phyloP scores from a whole-genome alignment of 192 early-diverging fungal genomes.

The Rhizoclosmatium sp. region DNA sequence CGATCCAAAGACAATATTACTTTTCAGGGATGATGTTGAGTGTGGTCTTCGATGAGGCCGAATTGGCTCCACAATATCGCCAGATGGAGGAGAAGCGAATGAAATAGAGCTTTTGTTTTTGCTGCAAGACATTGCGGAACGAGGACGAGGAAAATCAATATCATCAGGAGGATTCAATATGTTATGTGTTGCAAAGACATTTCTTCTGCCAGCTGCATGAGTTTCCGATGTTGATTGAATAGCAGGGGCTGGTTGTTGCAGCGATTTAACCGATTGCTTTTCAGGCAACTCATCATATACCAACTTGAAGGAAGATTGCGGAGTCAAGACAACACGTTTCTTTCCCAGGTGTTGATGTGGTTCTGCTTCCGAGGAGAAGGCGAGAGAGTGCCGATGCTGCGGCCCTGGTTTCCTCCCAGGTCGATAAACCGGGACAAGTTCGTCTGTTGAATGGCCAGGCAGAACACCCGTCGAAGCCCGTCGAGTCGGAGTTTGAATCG shows the following conservation, averaged over 20 bases:
- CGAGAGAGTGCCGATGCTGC: not conserved
- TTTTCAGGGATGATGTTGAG: not conserved
- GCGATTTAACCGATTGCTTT: not conserved
- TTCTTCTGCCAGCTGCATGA: not conserved
- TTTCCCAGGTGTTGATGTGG: not conserved
- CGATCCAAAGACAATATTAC: not conserved
- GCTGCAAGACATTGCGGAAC: not conserved
- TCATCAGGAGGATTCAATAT: not conserved
- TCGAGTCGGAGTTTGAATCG: not conserved
- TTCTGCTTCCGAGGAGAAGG: not conserved
- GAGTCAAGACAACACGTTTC: not conserved
- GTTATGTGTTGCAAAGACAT: not conserved
- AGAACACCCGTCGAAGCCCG: not conserved
- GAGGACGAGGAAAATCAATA: not conserved
- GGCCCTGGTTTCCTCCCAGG: slow-evolving; percentile 11
- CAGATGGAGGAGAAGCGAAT: not conserved
- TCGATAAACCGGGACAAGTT: not conserved
- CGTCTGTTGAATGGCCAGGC: not conserved
- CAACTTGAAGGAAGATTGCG: not conserved
- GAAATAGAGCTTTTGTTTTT: not conserved
- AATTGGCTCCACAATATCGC: not conserved
- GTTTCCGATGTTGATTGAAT: not conserved
- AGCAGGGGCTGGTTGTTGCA: not conserved
- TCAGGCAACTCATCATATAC: not conserved
- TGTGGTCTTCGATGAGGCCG: not conserved